A percentile compares a stretch with the other conserved stretches of the same genome.
phyloP scores from a whole-genome alignment of 768 basidiomycete species.

The Boletus subparvulus region DNA sequence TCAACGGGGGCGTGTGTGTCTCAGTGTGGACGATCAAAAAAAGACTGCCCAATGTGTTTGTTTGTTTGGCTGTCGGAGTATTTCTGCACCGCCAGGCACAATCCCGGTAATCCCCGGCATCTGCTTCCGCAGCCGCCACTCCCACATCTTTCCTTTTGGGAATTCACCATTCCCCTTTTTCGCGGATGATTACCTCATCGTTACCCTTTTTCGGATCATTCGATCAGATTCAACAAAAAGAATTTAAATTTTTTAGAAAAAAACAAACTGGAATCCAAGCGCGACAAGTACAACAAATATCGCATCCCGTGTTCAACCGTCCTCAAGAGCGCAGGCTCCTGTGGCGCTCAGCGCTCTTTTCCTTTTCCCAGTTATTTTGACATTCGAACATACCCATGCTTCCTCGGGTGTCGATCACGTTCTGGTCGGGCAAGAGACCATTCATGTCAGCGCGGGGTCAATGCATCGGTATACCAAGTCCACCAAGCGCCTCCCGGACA shows the following conservation, averaged over 20 bases:
- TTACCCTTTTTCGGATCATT: conserved; percentile 28
- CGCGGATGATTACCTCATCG: conserved; percentile 25
- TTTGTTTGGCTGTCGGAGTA: conserved; percentile 39
- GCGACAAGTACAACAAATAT: conserved; percentile 6
- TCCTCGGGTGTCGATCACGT: conserved; percentile 25
- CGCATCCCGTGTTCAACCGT: not conserved
- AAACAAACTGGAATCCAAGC: not conserved
- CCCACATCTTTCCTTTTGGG: conserved; percentile 34
- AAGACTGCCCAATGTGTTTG: conserved; percentile 37
- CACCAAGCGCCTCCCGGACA: conserved; percentile 31
- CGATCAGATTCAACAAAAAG: not conserved
- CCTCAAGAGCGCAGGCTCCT: conserved; percentile 15
- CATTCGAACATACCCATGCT: conserved; percentile 28
- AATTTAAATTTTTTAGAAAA: not conserved
- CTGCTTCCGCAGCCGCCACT: conserved; percentile 38
- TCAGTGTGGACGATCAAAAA: conserved; percentile 42
- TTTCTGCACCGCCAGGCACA: conserved; percentile 34
- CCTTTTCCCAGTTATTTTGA: conserved; percentile 30
- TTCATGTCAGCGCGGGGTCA: conserved; percentile 27
- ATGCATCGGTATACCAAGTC: conserved; percentile 32
- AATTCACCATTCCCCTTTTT: conserved; percentile 20
- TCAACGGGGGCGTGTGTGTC: conserved; percentile 40
- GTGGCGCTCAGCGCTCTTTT: conserved; percentile 39
- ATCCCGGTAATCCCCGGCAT: conserved; percentile 35
- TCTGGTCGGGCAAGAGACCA: conserved; percentile 23